A percentile compares a stretch with the other conserved stretches of the same genome.
These are phyloP conservation scores for Candida piceae DNA, from an alignment of 805 yeast genomes.

Conservation along the genomic window DNA sequence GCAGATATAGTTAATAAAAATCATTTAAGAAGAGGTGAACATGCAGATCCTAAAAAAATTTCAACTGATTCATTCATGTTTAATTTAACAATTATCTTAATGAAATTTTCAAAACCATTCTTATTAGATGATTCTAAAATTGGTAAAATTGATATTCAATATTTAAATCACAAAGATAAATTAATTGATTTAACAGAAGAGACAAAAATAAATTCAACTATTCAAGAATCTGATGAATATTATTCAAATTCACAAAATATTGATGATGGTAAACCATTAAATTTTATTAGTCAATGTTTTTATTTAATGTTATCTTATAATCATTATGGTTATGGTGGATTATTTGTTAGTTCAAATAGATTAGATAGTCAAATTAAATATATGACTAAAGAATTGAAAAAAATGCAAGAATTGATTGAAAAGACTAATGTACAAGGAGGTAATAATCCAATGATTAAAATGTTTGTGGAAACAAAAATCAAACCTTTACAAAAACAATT, in stretches of 20 bases:
- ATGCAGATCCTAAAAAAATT: conserved; percentile 59
- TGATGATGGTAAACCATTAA: conserved; percentile 40
- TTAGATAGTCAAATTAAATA: conserved; percentile 45
- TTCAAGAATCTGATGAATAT: conserved; percentile 60
- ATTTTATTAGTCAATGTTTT: conserved; percentile 91
- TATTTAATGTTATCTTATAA: conserved; percentile 71
- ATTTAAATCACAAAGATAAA: conserved; percentile 46
- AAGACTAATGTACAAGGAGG: conserved; percentile 6
- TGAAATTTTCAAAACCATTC: conserved; percentile 79
- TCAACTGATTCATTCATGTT: conserved; percentile 80
- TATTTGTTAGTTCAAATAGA: conserved; percentile 51
- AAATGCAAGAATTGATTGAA: conserved; percentile 36
- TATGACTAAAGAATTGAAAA: conserved; percentile 48
- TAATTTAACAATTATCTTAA: conserved; percentile 63
- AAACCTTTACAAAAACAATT: conserved; percentile 31
- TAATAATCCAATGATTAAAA: conserved; percentile 26
- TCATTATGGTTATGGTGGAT: conserved; percentile 88
- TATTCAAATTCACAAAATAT: too few species aligned
- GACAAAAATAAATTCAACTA: conserved; percentile 75
- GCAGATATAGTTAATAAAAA: conserved; percentile 72
- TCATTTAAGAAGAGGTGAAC: conserved; percentile 84
- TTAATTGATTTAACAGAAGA: conserved; percentile 71
- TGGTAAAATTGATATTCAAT: conserved; percentile 71
- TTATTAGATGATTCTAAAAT: conserved; percentile 59
- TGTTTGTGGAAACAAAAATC: conserved; percentile 24